A percentile compares a stretch with the other conserved stretches of the same genome.
These are phyloP conservation scores for Saprolegnia parasitica DNA, from an alignment of 352 stramenopile genomes.

Conservation along the genomic window DNA sequence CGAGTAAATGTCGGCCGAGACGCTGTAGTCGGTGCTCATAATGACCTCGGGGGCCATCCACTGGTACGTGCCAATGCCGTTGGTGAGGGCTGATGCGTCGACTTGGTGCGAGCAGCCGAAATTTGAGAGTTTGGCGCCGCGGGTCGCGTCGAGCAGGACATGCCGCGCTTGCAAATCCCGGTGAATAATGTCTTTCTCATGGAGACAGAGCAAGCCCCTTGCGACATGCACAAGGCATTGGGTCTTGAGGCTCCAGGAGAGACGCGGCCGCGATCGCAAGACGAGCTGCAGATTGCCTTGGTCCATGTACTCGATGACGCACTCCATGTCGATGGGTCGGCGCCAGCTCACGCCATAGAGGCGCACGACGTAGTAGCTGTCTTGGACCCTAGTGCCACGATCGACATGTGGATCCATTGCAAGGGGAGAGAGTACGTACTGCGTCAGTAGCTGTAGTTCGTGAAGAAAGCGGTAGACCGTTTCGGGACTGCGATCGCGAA, in stretches of 20 bases:
- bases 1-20: constrained; percentile 28
- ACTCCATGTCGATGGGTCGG: background rate
- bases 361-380: constrained; percentile 16
- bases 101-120: constrained; percentile 66
- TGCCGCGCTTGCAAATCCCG: constrained; percentile 92
- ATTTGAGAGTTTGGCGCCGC: constrained; percentile 92
- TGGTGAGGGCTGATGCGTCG: background rate
- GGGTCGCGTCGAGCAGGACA: constrained; percentile 88
- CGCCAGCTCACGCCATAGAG: constrained; percentile 28
- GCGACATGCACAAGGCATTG: background rate
- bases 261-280: constrained; percentile 27
- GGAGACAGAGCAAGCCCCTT: constrained; percentile 72
- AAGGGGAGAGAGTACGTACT: background rate
- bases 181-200: constrained; percentile 84
- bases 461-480: background rate
- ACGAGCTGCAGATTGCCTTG: background rate
- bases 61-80: constrained; percentile 4
- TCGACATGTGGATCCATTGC: background rate
- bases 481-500: background rate
- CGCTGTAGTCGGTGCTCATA: constrained; percentile 10
- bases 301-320: constrained; percentile 17
- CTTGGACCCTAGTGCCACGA: background rate
- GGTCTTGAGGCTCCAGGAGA: background rate
- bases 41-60: constrained; percentile 23
- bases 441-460: background rate